Evolutionary conservation across 805 yeast genomes (phyloP).

Genomic region (Torulaspora delbrueckii): DNA sequence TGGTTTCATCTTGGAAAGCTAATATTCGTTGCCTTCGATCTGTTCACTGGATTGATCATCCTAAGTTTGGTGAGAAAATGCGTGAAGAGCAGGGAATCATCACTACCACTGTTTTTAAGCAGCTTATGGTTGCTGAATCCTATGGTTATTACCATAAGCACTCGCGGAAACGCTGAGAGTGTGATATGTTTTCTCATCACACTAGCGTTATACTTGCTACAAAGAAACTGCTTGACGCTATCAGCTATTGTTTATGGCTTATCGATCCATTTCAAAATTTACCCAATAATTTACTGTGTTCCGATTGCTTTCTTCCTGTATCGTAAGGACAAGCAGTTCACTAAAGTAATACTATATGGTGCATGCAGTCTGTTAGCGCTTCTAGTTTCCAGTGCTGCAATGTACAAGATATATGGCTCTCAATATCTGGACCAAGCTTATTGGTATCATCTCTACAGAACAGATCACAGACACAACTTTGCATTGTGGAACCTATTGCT

Average conservation of each 20-base stretch:
- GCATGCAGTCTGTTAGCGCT: conserved; percentile 43
- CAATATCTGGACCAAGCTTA: conserved; percentile 76
- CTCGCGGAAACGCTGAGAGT: conserved; percentile 92
- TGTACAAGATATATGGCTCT: conserved; percentile 67
- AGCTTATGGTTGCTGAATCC: conserved; percentile 88
- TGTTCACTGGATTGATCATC: conserved; percentile 70
- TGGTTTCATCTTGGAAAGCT: conserved; percentile 73
- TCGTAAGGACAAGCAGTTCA: conserved; percentile 9
- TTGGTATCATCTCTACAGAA: conserved; percentile 71
- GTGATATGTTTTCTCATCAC: conserved; percentile 73
- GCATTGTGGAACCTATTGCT: conserved; percentile 76
- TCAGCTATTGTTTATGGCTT: conserved; percentile 60
- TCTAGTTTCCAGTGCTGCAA: conserved; percentile 43
- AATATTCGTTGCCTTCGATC: conserved; percentile 70
- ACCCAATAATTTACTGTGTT: conserved; percentile 76
- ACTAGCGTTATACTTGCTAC: conserved; percentile 47
- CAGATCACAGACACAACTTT: conserved; percentile 94
- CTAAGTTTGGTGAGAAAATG: conserved; percentile 37
- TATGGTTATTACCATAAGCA: conserved; percentile 87
- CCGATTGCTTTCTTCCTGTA: conserved; percentile 53
- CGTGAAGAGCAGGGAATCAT: neutral
- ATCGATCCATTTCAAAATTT: conserved; percentile 83
- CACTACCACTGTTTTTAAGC: conserved; percentile 37
- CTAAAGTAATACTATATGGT: conserved; percentile 40
- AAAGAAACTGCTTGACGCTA: conserved; percentile 28